phyloP scores from a whole-genome alignment of 371 early-diverging fungal genomes.

The Circinella minor region DNA sequence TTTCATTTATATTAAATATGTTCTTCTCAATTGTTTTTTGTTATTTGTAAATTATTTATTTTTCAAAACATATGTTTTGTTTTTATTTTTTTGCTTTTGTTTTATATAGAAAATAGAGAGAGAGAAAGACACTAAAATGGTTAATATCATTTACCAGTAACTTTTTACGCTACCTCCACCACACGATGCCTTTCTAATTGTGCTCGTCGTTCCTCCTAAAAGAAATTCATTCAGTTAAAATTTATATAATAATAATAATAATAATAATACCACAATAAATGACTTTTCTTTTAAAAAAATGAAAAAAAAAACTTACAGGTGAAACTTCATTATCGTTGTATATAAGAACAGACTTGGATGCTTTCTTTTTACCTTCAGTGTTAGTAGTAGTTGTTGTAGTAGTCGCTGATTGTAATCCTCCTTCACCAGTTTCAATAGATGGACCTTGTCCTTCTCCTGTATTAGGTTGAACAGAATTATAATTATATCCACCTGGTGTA shows the following conservation, averaged over 20 bases:
- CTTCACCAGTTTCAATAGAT: conserved; percentile 4
- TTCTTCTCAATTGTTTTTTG: no score
- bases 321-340: conserved; percentile 46
- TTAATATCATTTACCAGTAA: conserved; percentile 1
- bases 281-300: background rate
- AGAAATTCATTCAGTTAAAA: background rate
- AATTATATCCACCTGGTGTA: conserved; percentile 16
- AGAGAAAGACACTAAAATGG: no score
- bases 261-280: background rate
- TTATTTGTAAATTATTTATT: no score
- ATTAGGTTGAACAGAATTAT: conserved; percentile 12
- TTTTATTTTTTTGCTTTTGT: no score
- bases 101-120: no score
- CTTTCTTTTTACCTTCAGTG: conserved; percentile 37
- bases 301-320: conserved; percentile 35
- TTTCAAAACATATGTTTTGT: no score
- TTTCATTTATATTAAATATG: no score
- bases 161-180: conserved; percentile 13
- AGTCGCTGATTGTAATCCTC: conserved; percentile 12
- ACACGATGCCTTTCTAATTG: conserved; percentile 24
- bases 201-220: conserved; percentile 27
- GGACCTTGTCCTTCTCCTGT: background rate
- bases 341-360: conserved; percentile 41
- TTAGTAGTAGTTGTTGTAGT: conserved; percentile 1
- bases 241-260: no score